Percentiles rank a stretch among this genome's conserved stretches.
Evolutionary conservation across 257 asterid species (phyloP).

Genomic region (Solanum appendiculatum): DNA sequence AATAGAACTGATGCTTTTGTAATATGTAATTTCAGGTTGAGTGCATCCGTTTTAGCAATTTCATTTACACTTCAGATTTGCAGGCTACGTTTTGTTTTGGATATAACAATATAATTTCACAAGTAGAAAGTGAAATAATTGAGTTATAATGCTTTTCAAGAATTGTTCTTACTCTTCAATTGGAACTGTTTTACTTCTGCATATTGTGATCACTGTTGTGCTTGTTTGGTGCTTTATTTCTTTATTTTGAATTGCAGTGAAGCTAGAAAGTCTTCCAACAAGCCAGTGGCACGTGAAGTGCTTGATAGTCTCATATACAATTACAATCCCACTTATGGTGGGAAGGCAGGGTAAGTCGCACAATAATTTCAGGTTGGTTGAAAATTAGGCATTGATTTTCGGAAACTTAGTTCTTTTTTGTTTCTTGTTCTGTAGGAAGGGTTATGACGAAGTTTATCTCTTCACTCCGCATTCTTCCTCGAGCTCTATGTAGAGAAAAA

Average conservation of each 20-base stretch:
- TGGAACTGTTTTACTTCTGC: neutral
- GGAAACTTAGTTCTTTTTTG: neutral
- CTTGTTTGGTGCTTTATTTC: neutral
- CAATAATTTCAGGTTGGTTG: neutral
- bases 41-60: neutral
- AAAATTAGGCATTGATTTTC: neutral
- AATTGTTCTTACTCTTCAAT: neutral
- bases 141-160: neutral
- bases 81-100: neutral
- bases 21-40: neutral
- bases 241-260: constrained; percentile 34
- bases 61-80: neutral
- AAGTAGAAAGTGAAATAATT: neutral
- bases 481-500: neutral
- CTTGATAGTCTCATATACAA: constrained; percentile 85
- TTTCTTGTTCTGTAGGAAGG: constrained; percentile 50
- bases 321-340: constrained; percentile 72
- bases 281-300: constrained; percentile 53
- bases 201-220: too few relatives aligned
- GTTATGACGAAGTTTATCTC: constrained; percentile 88
- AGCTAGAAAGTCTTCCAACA: constrained; percentile 77
- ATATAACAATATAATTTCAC: neutral
- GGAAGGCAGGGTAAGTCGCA: constrained; percentile 71
- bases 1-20: neutral
- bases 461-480: constrained; percentile 21